Conservation (phyloP, 2,329 filamentous ascomycete genomes). For the Didymella sp. region DNA sequence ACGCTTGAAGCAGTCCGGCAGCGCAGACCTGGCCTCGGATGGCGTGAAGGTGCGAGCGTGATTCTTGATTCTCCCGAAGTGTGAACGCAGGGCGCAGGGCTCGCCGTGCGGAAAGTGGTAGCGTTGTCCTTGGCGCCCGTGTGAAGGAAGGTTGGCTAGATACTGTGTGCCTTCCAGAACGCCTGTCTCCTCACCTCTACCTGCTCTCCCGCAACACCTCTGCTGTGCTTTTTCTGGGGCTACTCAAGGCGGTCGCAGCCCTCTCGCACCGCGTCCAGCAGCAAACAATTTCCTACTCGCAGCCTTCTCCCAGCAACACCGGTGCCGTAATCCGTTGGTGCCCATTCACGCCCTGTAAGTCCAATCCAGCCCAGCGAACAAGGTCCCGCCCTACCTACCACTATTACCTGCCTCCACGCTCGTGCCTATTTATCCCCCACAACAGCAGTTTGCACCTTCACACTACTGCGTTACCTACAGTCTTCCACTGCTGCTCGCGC, state of each 20-base stretch:
- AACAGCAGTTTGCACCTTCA: conserved; percentile 12
- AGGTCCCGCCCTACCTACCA: conserved; percentile 33
- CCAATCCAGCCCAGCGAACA: conserved; percentile 35
- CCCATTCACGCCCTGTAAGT: conserved; percentile 48
- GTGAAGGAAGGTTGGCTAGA: conserved; percentile 9
- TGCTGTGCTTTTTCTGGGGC: conserved; percentile 37
- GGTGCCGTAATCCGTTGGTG: conserved; percentile 46
- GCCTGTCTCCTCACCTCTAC: conserved; percentile 31
- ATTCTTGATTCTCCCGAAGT: conserved; percentile 17
- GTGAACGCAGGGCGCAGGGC: conserved; percentile 10
- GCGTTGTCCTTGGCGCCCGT: conserved; percentile 7
- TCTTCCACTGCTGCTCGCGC: conserved; percentile 25
- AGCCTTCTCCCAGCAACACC: conserved; percentile 19
- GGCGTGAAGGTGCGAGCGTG: conserved; percentile 10
- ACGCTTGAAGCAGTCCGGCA: conserved; percentile 23
- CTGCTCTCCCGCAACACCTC: conserved; percentile 31
- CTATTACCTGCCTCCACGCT: conserved; percentile 25
- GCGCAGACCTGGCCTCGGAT: conserved; percentile 11
- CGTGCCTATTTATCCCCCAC: conserved; percentile 27
- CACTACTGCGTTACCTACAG: neutral
- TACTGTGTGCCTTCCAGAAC: conserved; percentile 19
- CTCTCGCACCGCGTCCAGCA: conserved; percentile 25
- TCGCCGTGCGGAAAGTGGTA: conserved; percentile 15
- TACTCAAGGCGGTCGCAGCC: too few species aligned
- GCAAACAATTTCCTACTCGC: conserved; percentile 25